Evolutionary conservation across 768 basidiomycete genomes (phyloP), one percentile per base, ranked within the genome.

Genomic region (Cystobasidium onofrii): DNA sequence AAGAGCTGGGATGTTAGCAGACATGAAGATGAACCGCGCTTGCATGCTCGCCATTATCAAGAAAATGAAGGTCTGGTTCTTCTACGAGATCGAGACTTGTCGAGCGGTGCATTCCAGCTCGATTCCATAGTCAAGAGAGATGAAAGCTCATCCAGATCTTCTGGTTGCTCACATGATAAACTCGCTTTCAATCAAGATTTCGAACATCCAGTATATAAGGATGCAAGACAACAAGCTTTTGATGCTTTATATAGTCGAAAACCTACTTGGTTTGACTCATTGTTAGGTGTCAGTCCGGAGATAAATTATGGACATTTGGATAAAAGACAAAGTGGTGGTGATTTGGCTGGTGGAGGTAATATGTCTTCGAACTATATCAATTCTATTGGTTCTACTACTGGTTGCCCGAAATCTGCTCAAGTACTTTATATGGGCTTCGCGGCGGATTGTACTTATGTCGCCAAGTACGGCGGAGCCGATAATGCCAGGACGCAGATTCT

Each of bases 391-490:
- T 83, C 85, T 25, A 86, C 84, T 7, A 80, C 80, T 1, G 91
- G 92, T 4, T 93, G 92, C 80, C 89, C 90, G 1, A 86, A 81
- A 66, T 82, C 85, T 0, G 88, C 89, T 81, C 86, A 86, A 83
- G 86, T 92, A 77, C 79, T 84, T 10, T 91, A 88, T 80, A 88
- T 92, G 87, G 92, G 92, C 29, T 89, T 92, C 70, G 91, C 91
- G 0, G 88, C 91, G 4, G 92, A 93, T 80, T 93, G 92, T 81
- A 86, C 85, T 75, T 93, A 92, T 79, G 86, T 88, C 13, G 77
- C 81, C 34, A 84, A 84, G 74, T 90, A 90, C 77, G 88, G 86
- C 34, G 84, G 85, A 1, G 83, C 85, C 76, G 83, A 85, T 39
- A 87, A 87, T 73, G 90, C 91, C 3, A 87, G 89, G 10, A 84